These are phyloP conservation scores for Aurantiochytrium sp. DNA, from an alignment of 108 stramenopile species.

Conservation along the genomic window DNA sequence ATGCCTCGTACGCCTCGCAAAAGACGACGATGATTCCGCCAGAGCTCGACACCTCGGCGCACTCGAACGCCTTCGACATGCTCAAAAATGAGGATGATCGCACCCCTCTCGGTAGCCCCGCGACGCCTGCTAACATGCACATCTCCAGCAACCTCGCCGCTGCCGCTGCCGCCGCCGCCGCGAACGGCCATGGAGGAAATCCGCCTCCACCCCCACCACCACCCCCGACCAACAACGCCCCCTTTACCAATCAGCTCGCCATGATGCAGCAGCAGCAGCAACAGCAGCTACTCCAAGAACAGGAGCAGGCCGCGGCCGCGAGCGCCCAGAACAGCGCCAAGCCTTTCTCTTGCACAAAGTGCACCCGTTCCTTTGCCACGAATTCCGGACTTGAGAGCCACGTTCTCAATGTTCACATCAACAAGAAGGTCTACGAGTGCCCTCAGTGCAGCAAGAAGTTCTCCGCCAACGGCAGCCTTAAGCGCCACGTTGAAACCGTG, in stretches of 20 bases:
- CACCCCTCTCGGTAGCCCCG: neutral
- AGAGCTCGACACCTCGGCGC: neutral
- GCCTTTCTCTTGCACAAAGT: neutral
- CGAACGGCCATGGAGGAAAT: neutral
- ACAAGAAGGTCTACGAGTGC: slow-evolving; percentile 30
- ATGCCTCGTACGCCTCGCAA: neutral
- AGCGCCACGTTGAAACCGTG: slow-evolving; percentile 7
- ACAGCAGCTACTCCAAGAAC: neutral
- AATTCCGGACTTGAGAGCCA: neutral
- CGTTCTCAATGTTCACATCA: neutral
- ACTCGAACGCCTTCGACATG: neutral
- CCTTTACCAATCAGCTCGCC: neutral
- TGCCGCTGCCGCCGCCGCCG: too few relatives aligned
- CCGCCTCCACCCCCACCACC: neutral
- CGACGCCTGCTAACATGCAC: neutral
- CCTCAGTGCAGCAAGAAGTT: neutral
- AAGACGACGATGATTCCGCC: neutral
- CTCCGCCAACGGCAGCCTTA: neutral
- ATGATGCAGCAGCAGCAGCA: neutral
- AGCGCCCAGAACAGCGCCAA: neutral
- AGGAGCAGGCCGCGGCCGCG: neutral
- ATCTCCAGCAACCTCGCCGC: neutral
- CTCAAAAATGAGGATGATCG: neutral
- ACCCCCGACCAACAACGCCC: too few relatives aligned
- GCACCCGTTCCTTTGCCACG: neutral